Evolutionary conservation across 2,329 filamentous ascomycete genomes (phyloP).

Genomic region (Microcera coccophila): DNA sequence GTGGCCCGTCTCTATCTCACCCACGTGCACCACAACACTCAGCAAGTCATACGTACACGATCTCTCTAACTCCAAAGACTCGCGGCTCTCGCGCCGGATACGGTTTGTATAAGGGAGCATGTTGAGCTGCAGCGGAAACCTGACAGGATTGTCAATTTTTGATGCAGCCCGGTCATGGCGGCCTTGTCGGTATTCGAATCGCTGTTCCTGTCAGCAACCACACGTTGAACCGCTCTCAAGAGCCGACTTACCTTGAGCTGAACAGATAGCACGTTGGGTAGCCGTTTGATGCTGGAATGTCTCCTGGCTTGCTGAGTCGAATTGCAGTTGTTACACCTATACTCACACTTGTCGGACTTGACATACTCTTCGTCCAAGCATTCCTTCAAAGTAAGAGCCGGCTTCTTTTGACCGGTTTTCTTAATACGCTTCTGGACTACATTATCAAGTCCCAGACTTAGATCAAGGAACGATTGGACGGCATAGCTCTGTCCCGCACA

Average conservation of each 20-base stretch:
- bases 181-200: slow-evolving; percentile 70
- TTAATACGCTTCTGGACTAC: slow-evolving; percentile 62
- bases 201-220: slow-evolving; percentile 37
- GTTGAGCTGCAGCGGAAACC: slow-evolving; percentile 82
- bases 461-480: slow-evolving; percentile 84
- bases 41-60: slow-evolving; percentile 81
- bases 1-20: slow-evolving; percentile 87
- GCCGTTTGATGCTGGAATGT: slow-evolving; percentile 75
- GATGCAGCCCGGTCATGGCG: slow-evolving; percentile 65
- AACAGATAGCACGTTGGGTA: slow-evolving; percentile 86
- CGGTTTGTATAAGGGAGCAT: slow-evolving; percentile 85
- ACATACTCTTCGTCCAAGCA: slow-evolving; percentile 87
- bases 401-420: slow-evolving; percentile 47
- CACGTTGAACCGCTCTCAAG: too few relatives aligned
- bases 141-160: slow-evolving; percentile 83
- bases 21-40: slow-evolving; percentile 88
- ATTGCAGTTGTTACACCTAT: slow-evolving; percentile 78
- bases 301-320: slow-evolving; percentile 76
- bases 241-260: slow-evolving; percentile 71
- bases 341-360: slow-evolving; percentile 80
- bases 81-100: slow-evolving; percentile 49
- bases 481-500: slow-evolving; percentile 80
- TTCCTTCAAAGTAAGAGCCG: slow-evolving; percentile 54
- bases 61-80: slow-evolving; percentile 55
- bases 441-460: slow-evolving; percentile 81